Percentiles rank a stretch among this genome's conserved stretches.
These are phyloP conservation scores for Phytophthora sansomeana DNA, from an alignment of 352 stramenopile genomes.

Conservation along the genomic window DNA sequence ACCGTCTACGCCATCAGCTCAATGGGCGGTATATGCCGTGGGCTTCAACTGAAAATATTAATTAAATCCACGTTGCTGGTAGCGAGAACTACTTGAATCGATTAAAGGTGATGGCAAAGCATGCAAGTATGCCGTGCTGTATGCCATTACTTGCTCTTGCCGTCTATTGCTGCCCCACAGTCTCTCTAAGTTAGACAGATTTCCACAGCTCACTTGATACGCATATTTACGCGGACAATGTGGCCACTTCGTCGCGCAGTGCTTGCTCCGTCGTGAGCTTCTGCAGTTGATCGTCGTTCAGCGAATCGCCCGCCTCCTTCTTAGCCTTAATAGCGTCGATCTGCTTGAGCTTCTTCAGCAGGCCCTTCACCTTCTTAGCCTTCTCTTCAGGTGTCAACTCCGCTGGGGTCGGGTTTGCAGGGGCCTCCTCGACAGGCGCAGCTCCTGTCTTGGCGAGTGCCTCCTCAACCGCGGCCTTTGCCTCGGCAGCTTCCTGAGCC, in stretches of 20 bases:
- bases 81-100: constrained; percentile 9
- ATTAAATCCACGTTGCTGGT: neutral
- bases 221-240: constrained; percentile 53
- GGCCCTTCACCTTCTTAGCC: constrained; percentile 84
- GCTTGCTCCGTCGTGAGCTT: constrained; percentile 77
- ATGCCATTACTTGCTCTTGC: constrained; percentile 1
- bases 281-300: constrained; percentile 85
- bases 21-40: constrained; percentile 38
- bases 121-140: neutral
- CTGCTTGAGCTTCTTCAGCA: constrained; percentile 91
- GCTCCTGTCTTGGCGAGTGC: constrained; percentile 55
- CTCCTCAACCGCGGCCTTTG: constrained; percentile 68
- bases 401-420: constrained; percentile 23
- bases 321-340: constrained; percentile 88
- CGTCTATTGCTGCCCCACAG: constrained; percentile 16
- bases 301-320: constrained; percentile 64
- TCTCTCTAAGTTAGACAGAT: constrained; percentile 11
- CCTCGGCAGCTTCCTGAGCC: constrained; percentile 75
- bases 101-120: constrained; percentile 7
- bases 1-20: constrained; percentile 29
- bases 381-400: constrained; percentile 80
- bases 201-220: constrained; percentile 2
- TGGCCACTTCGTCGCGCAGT: constrained; percentile 70
- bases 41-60: neutral
- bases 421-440: constrained; percentile 29